Evolutionary conservation across 495 filamentous ascomycete genomes (phyloP).

Genomic region (Lasiosphaeris hirsuta): DNA sequence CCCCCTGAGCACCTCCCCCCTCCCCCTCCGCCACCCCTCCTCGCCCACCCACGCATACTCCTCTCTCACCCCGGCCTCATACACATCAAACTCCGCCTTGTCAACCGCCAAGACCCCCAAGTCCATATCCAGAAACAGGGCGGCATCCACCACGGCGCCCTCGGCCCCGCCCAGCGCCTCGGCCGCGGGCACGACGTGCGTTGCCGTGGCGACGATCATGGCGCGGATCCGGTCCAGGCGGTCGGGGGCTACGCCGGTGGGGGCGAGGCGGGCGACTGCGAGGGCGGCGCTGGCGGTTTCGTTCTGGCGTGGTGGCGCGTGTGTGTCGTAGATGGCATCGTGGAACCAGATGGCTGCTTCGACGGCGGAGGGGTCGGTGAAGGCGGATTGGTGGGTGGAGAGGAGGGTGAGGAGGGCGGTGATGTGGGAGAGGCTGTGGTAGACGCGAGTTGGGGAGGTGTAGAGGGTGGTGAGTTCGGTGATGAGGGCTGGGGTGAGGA

Average conservation of each 20-base stretch:
- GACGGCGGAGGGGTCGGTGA: constrained; percentile 15
- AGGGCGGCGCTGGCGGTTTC: constrained; percentile 12
- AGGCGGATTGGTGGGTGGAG: background rate
- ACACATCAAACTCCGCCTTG: constrained; percentile 11
- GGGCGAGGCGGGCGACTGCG: constrained; percentile 1
- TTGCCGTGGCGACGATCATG: constrained; percentile 18
- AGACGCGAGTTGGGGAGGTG: background rate
- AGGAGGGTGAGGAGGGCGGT: constrained; percentile 13
- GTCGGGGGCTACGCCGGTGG: background rate
- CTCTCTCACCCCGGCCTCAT: constrained; percentile 13
- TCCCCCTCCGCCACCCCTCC: constrained; percentile 9
- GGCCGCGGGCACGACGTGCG: background rate
- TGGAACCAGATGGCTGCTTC: constrained; percentile 23
- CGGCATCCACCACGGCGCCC: background rate
- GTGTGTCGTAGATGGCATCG: constrained; percentile 18
- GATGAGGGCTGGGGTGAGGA: background rate
- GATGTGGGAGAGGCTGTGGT: constrained; percentile 17
- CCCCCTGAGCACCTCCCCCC: constrained; percentile 9
- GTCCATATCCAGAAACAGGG: constrained; percentile 20
- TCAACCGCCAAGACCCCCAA: constrained; percentile 14
- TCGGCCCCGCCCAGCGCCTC: background rate
- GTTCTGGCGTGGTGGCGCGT: background rate
- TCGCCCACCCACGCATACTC: constrained; percentile 12
- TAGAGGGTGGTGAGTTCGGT: background rate
- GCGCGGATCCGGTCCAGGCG: constrained; percentile 4